Evolutionary conservation across 139 green algal species (phyloP), one percentile per base, ranked within the genome.

Genomic region (Auxenochlorella pyrenoidosa): DNA sequence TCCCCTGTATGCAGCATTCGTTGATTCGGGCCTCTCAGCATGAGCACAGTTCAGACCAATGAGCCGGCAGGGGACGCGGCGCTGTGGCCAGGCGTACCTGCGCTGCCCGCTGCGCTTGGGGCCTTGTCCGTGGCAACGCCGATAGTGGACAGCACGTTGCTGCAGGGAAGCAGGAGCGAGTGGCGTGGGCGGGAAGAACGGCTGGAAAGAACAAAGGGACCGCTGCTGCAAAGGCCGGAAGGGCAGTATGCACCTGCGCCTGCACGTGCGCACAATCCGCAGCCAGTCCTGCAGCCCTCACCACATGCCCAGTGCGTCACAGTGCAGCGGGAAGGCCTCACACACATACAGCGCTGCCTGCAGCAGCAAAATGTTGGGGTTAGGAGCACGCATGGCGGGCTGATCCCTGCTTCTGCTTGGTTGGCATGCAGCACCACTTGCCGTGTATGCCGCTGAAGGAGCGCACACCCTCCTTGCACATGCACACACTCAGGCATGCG

Each of bases 261-360:
- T n/a, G n/a, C n/a, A n/a, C n/a, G n/a, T n/a, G n/a, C n/a, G 63
- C 63, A 71, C 68, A 36, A 12, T 34, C 21, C 63, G 5, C 10
- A 75, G 13, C 8, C 32, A 75, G 54, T 12, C 47, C 70, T 12
- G 32, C 10, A 8, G 34, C 18, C 6, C 72, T 58, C 72, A 79
- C 72, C 38, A 43, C 75, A 82, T 82, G 44, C 26, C 75, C 47
- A 82, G 44, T 30, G 75, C 75, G 16, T 82, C 75, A 32, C 75
- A 82, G 47, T 82, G 75, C 44, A 82, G 47, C 30, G 75, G 75
- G 44, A 82, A 82, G 30, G 75, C 75, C 75, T 82, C 75, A 32
- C 44, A 82, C 3, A 82, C 22, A 32, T 82, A 82, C 30, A 82
- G 75, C 30, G 44, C 75, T 0, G 75, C 47, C 44, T 77, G 71